Percentiles rank a stretch among this genome's conserved stretches.
phyloP scores from a whole-genome alignment of 495 filamentous ascomycete genomes.

The Penicillium canescens region DNA sequence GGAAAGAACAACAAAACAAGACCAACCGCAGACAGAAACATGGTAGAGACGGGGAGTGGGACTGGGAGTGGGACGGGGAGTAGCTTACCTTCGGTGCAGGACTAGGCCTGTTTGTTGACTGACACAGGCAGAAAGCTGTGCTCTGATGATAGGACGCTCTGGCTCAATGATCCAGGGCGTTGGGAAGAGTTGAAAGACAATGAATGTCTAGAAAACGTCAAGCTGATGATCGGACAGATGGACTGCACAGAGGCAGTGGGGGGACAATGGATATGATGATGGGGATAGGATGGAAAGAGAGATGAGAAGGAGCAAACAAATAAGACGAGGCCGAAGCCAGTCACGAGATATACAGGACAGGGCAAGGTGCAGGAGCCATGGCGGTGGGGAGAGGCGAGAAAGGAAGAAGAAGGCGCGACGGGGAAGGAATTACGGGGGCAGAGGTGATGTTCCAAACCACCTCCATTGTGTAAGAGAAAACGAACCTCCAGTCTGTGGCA shows the following conservation, averaged over 20 bases:
- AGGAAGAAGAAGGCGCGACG: background rate
- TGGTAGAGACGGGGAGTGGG: too few relatives aligned
- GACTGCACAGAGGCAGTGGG: background rate
- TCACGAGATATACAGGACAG: background rate
- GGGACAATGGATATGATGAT: constrained; percentile 29
- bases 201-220: background rate
- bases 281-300: constrained; percentile 20
- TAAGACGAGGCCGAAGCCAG: background rate
- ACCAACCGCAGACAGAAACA: background rate
- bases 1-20: background rate
- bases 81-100: background rate
- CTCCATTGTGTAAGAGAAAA: background rate
- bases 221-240: background rate
- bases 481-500: too few relatives aligned
- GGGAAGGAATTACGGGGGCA: too few relatives aligned
- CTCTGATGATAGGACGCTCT: too few relatives aligned
- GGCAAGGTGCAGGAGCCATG: too few relatives aligned
- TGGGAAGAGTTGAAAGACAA: background rate
- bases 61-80: background rate
- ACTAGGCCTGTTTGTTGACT: background rate
- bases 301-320: constrained; percentile 1
- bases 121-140: too few relatives aligned
- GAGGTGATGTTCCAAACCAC: background rate
- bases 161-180: background rate
- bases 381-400: too few relatives aligned